Evolutionary conservation across 768 basidiomycete genomes (phyloP).

Genomic region (Boletus rufocinnamomeus): DNA sequence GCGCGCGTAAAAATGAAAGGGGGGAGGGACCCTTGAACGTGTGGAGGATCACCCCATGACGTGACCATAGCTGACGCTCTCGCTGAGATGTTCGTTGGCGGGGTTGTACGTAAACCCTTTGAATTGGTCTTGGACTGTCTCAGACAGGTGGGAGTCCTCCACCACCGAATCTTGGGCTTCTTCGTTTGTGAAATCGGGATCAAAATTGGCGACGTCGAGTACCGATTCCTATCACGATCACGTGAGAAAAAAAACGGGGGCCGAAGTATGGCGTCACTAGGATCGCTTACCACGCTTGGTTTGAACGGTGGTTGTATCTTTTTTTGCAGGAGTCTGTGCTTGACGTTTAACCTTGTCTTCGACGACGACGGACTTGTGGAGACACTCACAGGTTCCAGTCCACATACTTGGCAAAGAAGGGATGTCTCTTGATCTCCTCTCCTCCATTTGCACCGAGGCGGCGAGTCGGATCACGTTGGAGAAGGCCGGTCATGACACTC

Average conservation of each 20-base stretch:
- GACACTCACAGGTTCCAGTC: constrained; percentile 77
- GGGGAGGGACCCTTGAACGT: not conserved
- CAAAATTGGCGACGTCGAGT: constrained; percentile 95
- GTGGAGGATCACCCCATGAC: constrained; percentile 32
- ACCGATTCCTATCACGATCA: constrained; percentile 68
- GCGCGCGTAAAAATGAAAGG: constrained; percentile 10
- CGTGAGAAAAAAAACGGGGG: constrained; percentile 3
- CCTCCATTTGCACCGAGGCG: constrained; percentile 92
- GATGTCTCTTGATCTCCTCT: constrained; percentile 93
- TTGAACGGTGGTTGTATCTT: constrained; percentile 98
- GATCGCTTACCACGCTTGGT: constrained; percentile 79
- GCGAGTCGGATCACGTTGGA: constrained; percentile 84
- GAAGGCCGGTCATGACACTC: constrained; percentile 83
- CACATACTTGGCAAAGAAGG: constrained; percentile 93
- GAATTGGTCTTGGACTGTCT: constrained; percentile 98
- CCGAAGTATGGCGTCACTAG: not conserved
- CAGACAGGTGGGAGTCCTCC: constrained; percentile 86
- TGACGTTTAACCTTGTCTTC: constrained; percentile 4
- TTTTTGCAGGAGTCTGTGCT: constrained; percentile 72
- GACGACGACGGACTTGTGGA: not conserved
- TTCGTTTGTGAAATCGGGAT: constrained; percentile 96
- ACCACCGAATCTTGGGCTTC: constrained; percentile 95
- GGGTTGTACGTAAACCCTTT: constrained; percentile 88
- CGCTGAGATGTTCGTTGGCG: constrained; percentile 79
- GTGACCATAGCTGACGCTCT: constrained; percentile 69